These are phyloP conservation scores for Talaromyces sp. DNA, from an alignment of 2,329 filamentous ascomycete genomes.

Conservation along the genomic window DNA sequence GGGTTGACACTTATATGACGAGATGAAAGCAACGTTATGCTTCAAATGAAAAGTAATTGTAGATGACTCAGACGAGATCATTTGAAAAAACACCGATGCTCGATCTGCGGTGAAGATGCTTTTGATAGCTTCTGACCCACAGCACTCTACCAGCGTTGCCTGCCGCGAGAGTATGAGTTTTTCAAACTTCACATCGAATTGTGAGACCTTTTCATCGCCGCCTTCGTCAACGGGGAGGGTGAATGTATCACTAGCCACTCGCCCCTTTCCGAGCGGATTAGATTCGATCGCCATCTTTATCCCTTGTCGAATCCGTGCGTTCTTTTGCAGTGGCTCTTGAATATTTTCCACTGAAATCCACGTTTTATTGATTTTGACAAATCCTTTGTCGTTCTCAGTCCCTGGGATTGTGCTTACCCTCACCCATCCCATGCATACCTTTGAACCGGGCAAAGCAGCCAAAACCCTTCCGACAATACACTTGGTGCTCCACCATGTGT, in stretches of 20 bases:
- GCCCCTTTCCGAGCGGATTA: constrained; percentile 39
- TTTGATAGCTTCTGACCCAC: constrained; percentile 17
- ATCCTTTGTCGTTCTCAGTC: background rate
- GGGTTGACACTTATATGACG: constrained; percentile 52
- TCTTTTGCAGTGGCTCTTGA: constrained; percentile 18
- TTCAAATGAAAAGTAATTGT: constrained; percentile 40
- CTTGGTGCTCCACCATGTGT: constrained; percentile 57
- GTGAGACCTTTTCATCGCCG: constrained; percentile 19
- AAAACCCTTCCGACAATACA: constrained; percentile 55
- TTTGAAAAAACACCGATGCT: constrained; percentile 28
- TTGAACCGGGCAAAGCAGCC: constrained; percentile 42
- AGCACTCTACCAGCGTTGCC: constrained; percentile 15
- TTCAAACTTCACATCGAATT: constrained; percentile 20
- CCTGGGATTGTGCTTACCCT: constrained; percentile 40
- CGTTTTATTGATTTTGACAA: constrained; percentile 36
- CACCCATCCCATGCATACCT: constrained; percentile 57
- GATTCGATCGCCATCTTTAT: constrained; percentile 38
- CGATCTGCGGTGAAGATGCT: constrained; percentile 23
- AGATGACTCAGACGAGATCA: background rate
- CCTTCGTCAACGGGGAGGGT: constrained; percentile 35
- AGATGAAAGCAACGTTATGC: constrained; percentile 54
- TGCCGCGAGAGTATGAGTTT: background rate
- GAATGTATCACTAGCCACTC: constrained; percentile 37
- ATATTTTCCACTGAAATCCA: constrained; percentile 50
- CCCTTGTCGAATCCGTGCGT: constrained; percentile 44